Base-by-base conservation (phyloP, 2,329 filamentous ascomycete species). In the Aureobasidium sp. region DNA sequence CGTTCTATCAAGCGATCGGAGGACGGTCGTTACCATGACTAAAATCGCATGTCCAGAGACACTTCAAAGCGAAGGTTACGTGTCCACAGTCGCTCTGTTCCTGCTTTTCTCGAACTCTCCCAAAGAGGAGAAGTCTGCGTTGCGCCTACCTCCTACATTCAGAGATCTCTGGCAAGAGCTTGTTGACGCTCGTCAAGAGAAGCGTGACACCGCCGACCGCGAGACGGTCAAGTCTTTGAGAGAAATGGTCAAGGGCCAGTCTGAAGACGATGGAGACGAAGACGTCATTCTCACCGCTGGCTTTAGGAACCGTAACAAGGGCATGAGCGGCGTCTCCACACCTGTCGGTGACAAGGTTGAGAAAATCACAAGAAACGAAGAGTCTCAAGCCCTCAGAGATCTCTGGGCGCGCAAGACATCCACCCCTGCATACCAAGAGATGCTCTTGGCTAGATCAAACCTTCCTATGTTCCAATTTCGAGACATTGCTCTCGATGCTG, bases 391-490 rank as follows among this genome's bases (percentile, higher is more conserved):
- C 8, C 68, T 84, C 20, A 74, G 72, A 66, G 76, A 78, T 4
- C 66, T 83, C 27, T 86, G 84, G 84, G 66, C 68, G 17, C 74
- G 77, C 9, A 85, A 84, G 66, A 69, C 74, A 1, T 78, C 78
- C 8, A 77, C 78, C 0, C 66, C 76, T 12, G 71, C 82, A 55
- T 97, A 89, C 70, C 87, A 91, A 68, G 79, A 79, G 8, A 97
- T 99, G 94, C 81, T 93, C 59, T 76, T 82, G 72, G 85, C 82
- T 36, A 86, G 94, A 62, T 87, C 85, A 79, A 88, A 88, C 68
- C 82, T 99, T 20, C 94, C 94, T 0, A 96, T 99, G 79, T 97
- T 89, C 84, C 81, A 84, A 14, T 97, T 94, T 73, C 87, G 87
- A 67, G 79, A 89, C 14, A 83, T 90, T 55, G 91, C 97, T 8